phyloP scores from a whole-genome alignment of 176 grass and related monocot species.

The Hsuehochloa calcarea region DNA sequence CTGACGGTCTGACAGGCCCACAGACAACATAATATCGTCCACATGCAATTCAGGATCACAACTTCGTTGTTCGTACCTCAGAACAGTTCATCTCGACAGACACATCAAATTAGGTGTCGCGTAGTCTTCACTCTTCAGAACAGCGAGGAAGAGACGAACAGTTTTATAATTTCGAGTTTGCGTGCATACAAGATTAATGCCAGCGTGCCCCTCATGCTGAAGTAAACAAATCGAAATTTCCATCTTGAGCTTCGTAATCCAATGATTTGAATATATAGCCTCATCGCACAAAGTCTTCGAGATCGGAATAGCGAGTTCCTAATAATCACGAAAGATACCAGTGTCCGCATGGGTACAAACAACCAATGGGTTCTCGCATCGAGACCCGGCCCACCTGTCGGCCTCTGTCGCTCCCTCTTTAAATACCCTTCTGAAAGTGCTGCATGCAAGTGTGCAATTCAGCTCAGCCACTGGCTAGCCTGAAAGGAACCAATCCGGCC shows the following conservation, averaged over 20 bases:
- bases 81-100: too few species aligned
- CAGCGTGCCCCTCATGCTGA: not conserved
- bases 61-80: not conserved
- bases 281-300: too few species aligned
- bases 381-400: too few species aligned
- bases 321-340: too few species aligned
- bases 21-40: too few species aligned
- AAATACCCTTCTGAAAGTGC: too few species aligned
- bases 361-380: too few species aligned
- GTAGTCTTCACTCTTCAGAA: not conserved
- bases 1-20: too few species aligned
- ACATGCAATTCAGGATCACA: not conserved
- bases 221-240: not conserved
- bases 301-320: too few species aligned
- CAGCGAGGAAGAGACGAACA: not conserved
- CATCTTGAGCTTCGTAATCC: not conserved
- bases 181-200: not conserved
- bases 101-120: not conserved
- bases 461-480: not conserved
- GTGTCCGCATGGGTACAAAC: too few species aligned
- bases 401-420: too few species aligned
- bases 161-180: not conserved
- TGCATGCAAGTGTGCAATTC: not conserved
- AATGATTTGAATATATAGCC: not conserved
- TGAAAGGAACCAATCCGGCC: not conserved